Evolutionary conservation across 1,284 basidiomycete genomes (phyloP), one percentile per base, ranked within the genome.

Genomic region (Singerocomus inundabilis): DNA sequence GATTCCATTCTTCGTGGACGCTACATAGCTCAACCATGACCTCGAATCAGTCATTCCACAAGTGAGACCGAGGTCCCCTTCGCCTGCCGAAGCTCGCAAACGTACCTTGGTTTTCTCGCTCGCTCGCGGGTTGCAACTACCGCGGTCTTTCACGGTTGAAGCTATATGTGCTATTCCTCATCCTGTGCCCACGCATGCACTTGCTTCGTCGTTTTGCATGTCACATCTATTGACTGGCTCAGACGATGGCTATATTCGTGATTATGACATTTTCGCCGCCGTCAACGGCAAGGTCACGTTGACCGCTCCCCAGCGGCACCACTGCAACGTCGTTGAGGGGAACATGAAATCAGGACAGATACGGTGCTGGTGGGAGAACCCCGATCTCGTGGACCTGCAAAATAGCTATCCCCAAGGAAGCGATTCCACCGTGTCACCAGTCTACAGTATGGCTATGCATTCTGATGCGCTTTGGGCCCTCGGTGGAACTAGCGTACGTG

Each of bases 81-180:
- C 86, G 9, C 85, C 88, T 6, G 81, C 85, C 8, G 75, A 77
- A 43, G 63, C 77, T 25, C 83, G 81, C 30, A 76, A 72, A 57
- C 74, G 71, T 34, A 56, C 61, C 13, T 54, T 83, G 9, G 57
- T 64, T 45, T 71, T 74, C 50, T 57, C 70, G n/a, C 56, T 53
- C 46, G 37, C 40, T 15, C 51, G 53, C 34, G 58, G 60, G 37
- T 40, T 56, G n/a, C 50, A 35, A 5, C 32, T 49, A n/a, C 77
- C 76, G n/a, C 73, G 81, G 26, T 80, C 88, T 0, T 90, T 87
- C 63, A 85, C 85, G 4, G 88, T 98, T n/a, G 94, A 97, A 70
- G 93, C 95, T 13, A 83, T 96, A 52, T 92, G 90, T 56, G 93
- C 93, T 13, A 84, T 96, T 44, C 92, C 94, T 1, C 91, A 97